Percentiles rank a stretch among this genome's conserved stretches.
These are phyloP conservation scores for Macrolepiota fuliginosa DNA, from an alignment of 768 basidiomycete species.

Conservation along the genomic window DNA sequence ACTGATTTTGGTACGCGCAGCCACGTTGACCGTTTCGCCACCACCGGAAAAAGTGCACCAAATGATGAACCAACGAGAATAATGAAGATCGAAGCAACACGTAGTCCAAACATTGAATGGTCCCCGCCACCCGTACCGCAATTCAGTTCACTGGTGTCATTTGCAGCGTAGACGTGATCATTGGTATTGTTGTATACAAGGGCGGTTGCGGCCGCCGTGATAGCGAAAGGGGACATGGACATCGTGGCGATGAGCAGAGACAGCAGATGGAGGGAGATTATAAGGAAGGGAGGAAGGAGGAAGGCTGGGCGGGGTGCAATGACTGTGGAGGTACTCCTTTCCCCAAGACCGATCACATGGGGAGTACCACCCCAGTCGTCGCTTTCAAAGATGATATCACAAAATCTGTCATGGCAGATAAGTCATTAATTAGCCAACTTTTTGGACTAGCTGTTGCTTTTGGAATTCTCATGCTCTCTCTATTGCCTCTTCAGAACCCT, in stretches of 20 bases:
- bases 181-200: not conserved
- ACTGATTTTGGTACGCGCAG: constrained; percentile 55
- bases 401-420: not conserved
- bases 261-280: constrained; percentile 11
- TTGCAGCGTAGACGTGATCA: not conserved
- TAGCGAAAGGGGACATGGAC: constrained; percentile 14
- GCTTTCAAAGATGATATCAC: not conserved
- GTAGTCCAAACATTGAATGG: constrained; percentile 45
- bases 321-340: constrained; percentile 33
- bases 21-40: constrained; percentile 50
- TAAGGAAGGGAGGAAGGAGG: constrained; percentile 11
- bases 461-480: not conserved
- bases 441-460: not conserved
- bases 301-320: constrained; percentile 14
- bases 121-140: constrained; percentile 57
- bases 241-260: constrained; percentile 8
- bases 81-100: constrained; percentile 75
- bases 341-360: not conserved
- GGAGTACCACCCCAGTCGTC: constrained; percentile 30
- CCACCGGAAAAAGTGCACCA: constrained; percentile 72
- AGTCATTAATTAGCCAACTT: not conserved
- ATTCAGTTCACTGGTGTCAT: constrained; percentile 22
- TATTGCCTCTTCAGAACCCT: not conserved
- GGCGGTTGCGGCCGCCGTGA: constrained; percentile 2
- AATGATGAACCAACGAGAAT: constrained; percentile 56